These are phyloP conservation scores for Pittosporum tobira DNA, from an alignment of 129 eudicot species.

Conservation along the genomic window DNA sequence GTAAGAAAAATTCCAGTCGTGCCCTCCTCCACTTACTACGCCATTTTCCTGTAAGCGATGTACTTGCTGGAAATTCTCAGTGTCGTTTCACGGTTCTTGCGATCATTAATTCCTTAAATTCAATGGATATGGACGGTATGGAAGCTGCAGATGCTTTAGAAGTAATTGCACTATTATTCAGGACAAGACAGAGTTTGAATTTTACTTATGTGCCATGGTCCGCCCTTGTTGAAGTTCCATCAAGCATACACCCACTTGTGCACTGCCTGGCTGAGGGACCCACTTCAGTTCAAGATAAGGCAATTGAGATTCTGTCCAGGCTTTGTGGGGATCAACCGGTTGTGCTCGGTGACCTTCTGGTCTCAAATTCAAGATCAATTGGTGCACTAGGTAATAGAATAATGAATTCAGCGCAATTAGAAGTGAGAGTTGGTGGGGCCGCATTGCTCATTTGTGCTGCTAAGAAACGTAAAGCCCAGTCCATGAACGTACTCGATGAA, in stretches of 20 bases:
- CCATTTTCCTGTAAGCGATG: slow-evolving; percentile 54
- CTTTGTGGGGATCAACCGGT: slow-evolving; percentile 60
- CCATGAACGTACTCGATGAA: slow-evolving; percentile 40
- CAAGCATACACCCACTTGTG: slow-evolving; percentile 54
- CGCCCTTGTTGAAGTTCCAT: slow-evolving; percentile 46
- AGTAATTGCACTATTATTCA: slow-evolving; percentile 43
- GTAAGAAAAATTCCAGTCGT: slow-evolving; percentile 61
- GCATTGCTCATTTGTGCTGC: slow-evolving; percentile 58
- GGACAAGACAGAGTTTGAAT: slow-evolving; percentile 39
- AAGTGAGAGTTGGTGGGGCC: slow-evolving; percentile 67
- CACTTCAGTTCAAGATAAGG: slow-evolving; percentile 49
- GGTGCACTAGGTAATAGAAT: slow-evolving; percentile 55
- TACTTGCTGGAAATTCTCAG: slow-evolving; percentile 37
- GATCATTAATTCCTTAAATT: slow-evolving; percentile 40
- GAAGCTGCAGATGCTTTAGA: slow-evolving; percentile 59
- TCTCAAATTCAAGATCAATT: slow-evolving; percentile 38
- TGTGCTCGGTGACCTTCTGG: slow-evolving; percentile 40
- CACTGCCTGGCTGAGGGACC: slow-evolving; percentile 51
- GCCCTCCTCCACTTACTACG: slow-evolving; percentile 62
- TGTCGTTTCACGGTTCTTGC: slow-evolving; percentile 54
- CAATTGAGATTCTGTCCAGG: slow-evolving; percentile 55
- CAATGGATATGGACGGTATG: slow-evolving; percentile 33
- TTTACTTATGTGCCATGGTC: slow-evolving; percentile 34
- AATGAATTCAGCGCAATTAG: slow-evolving; percentile 42
- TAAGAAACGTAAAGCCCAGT: slow-evolving; percentile 34